Conservation (phyloP, 1,284 basidiomycete genomes). For the Irpex sp. region DNA sequence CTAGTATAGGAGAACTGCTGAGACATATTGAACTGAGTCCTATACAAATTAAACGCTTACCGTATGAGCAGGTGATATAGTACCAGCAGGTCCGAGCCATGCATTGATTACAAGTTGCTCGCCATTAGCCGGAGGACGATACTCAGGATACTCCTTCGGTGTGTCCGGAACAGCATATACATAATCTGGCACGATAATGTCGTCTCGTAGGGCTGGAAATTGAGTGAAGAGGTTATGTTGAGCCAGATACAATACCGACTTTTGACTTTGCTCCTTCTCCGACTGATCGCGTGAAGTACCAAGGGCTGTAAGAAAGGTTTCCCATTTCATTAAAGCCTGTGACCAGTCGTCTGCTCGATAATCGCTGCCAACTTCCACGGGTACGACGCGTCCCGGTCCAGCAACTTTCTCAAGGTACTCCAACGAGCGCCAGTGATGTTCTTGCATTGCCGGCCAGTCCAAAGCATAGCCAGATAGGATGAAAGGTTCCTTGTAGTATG, state of each 20-base stretch:
- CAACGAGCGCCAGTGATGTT: constrained; percentile 66
- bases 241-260: constrained; percentile 75
- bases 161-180: constrained; percentile 68
- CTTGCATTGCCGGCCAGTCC: constrained; percentile 70
- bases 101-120: constrained; percentile 77
- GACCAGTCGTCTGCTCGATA: constrained; percentile 84
- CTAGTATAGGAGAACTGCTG: constrained; percentile 34
- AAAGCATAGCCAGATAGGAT: constrained; percentile 60
- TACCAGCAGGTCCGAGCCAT: constrained; percentile 83
- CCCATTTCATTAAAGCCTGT: constrained; percentile 79
- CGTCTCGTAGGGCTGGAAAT: constrained; percentile 74
- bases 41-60: constrained; percentile 41
- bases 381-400: constrained; percentile 82
- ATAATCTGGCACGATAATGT: constrained; percentile 85
- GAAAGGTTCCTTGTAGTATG: constrained; percentile 57
- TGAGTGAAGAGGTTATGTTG: constrained; percentile 87
- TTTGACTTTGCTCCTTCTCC: constrained; percentile 7
- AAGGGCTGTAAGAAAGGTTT: constrained; percentile 62
- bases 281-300: constrained; percentile 20
- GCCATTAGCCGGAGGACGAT: constrained; percentile 64
- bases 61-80: constrained; percentile 88
- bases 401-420: constrained; percentile 65
- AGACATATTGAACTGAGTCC: constrained; percentile 3
- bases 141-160: constrained; percentile 44
- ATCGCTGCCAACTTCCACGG: constrained; percentile 86